Evolutionary conservation across 2,329 filamentous ascomycete species (phyloP), one percentile per base, ranked within the genome.

Genomic region (Pseudocercospora crystallina): DNA sequence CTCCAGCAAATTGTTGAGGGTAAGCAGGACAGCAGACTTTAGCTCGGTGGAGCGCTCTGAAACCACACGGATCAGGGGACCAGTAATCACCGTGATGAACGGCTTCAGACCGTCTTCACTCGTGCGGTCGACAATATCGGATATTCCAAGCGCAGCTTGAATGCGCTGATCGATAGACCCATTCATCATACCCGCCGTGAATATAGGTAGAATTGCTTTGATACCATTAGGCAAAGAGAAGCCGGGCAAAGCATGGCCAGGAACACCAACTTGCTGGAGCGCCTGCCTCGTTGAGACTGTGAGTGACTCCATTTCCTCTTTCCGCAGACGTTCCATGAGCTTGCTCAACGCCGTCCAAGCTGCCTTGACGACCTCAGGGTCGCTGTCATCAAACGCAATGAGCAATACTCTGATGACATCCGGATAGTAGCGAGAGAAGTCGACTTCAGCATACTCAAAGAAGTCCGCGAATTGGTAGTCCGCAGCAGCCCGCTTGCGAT

Each of bases 151-250:
- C 39, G 95, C 94, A 51, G 94, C 85, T 68, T 95, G 89, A 20
- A 90, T 94, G 68, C 91, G 83, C 74, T 99, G 94, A 5, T 99
- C 94, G 12, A 88, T 78, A 33, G 87, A 91, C 51, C 94, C 95
- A 65, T 99, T 97, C 86, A 99, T 95, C 60, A 99, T 80, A 72
- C 94, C 94, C 69, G 99, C 95, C 66, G 97, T 73, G 81, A 99
- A 97, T 60, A 99, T 97, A 2, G 95, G 94, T 54, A 99, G 75
- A 58, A 99, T 86, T 56, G 94, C 91, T 66, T 90, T 95, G 78
- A 99, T 96, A 56, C 95, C 95, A 81, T 97, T 99, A 1, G 92
- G 94, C 49, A 97, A 76, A 32, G 77, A 79, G 75, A 99, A 99
- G 32, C 94, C 95, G 34, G 90, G 83, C 40, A 99, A 78, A 64